Percentiles rank a stretch among this genome's conserved stretches.
These are phyloP conservation scores for Candida ulmi DNA, from an alignment of 805 yeast genomes.

Conservation along the genomic window DNA sequence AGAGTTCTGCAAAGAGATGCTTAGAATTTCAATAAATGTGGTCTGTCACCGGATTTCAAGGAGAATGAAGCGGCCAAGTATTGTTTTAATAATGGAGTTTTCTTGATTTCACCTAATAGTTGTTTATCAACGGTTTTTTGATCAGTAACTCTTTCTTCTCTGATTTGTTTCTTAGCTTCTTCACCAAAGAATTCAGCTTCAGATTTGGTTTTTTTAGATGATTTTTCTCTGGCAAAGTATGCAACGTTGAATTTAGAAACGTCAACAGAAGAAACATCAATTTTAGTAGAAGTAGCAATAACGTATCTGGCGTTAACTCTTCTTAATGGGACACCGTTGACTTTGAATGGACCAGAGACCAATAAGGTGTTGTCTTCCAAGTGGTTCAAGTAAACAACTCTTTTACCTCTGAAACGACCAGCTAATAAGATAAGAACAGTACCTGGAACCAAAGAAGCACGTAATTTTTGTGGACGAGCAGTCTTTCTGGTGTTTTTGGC, in stretches of 20 bases:
- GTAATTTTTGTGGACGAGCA: constrained; percentile 88
- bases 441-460: constrained; percentile 96
- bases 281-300: constrained; percentile 95
- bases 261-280: constrained; percentile 72
- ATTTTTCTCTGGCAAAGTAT: constrained; percentile 95
- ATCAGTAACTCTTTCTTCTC: constrained; percentile 92
- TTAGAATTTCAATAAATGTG: constrained; percentile 97
- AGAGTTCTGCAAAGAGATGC: constrained; percentile 3
- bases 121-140: constrained; percentile 94
- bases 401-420: constrained; percentile 99
- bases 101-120: constrained; percentile 89
- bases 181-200: constrained; percentile 90
- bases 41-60: constrained; percentile 96
- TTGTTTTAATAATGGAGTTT: constrained; percentile 95
- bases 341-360: constrained; percentile 98
- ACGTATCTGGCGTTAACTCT: constrained; percentile 98
- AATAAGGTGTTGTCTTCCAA: constrained; percentile 97
- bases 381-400: constrained; percentile 96
- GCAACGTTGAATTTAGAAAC: constrained; percentile 88
- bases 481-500: constrained; percentile 88
- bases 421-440: constrained; percentile 95
- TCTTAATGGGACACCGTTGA: constrained; percentile 99
- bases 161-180: constrained; percentile 77
- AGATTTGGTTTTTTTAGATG: constrained; percentile 74
- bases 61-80: constrained; percentile 95